Percentiles rank a stretch among this genome's conserved stretches.
Conservation (phyloP, 495 filamentous ascomycete species). For the Cenococcum geophilum region DNA sequence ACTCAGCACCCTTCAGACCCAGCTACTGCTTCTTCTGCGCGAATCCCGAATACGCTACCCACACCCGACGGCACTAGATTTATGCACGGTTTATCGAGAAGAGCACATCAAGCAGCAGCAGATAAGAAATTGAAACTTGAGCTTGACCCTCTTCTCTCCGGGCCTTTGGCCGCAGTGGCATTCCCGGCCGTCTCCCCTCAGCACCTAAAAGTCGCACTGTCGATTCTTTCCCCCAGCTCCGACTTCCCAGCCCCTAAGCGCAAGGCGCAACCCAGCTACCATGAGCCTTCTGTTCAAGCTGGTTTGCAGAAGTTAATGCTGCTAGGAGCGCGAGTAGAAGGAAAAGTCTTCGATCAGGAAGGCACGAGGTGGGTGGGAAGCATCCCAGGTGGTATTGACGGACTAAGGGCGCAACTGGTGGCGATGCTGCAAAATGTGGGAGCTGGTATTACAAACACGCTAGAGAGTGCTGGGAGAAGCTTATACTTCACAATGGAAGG, state of each 20-base stretch:
- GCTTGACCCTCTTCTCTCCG: constrained; percentile 69
- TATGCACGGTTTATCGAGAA: constrained; percentile 68
- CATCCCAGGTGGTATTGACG: constrained; percentile 77
- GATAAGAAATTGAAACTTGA: constrained; percentile 43
- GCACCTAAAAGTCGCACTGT: constrained; percentile 72
- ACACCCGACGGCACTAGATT: constrained; percentile 46
- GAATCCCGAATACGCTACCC: constrained; percentile 28
- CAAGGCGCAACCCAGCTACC: constrained; percentile 68
- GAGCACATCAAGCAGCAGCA: constrained; percentile 48
- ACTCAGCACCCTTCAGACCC: constrained; percentile 31
- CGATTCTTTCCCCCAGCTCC: constrained; percentile 63
- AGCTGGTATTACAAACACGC: constrained; percentile 58
- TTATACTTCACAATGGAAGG: constrained; percentile 82
- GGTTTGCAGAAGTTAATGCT: constrained; percentile 82
- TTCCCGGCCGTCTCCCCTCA: constrained; percentile 76
- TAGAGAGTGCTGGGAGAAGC: constrained; percentile 72
- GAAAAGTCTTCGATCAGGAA: constrained; percentile 73
- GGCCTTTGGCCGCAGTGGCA: constrained; percentile 71
- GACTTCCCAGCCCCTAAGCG: constrained; percentile 72
- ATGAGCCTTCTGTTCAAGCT: constrained; percentile 66
- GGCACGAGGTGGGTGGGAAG: constrained; percentile 77
- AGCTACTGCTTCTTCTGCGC: constrained; percentile 32
- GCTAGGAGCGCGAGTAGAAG: constrained; percentile 75
- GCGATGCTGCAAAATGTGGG: constrained; percentile 68
- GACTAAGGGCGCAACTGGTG: constrained; percentile 75